Evolutionary conservation across 208 protist genomes (phyloP).

Genomic region (Acanthamoeba sp.): DNA sequence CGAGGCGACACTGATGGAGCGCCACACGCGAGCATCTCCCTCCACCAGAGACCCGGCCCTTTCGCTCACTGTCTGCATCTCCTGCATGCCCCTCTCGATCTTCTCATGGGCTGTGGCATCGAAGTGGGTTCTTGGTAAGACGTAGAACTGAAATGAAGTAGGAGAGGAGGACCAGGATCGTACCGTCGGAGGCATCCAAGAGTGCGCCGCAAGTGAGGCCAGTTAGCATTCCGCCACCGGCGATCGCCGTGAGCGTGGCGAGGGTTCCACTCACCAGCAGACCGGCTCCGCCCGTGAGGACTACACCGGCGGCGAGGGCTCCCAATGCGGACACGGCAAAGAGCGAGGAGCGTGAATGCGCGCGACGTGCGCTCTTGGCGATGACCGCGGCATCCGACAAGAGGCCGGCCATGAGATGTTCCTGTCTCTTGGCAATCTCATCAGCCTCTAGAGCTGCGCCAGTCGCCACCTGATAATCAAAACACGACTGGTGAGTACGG

Average conservation of each 20-base stretch:
- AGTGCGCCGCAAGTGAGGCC: constrained; percentile 6
- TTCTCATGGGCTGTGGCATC: neutral
- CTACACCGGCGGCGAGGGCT: constrained; percentile 24
- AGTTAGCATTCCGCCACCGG: constrained; percentile 45
- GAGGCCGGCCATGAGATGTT: constrained; percentile 27
- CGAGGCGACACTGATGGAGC: neutral
- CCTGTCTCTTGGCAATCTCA: constrained; percentile 11
- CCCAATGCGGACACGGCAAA: constrained; percentile 16
- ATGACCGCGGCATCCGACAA: neutral
- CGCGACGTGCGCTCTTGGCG: constrained; percentile 1
- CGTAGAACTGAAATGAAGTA: neutral
- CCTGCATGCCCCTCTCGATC: constrained; percentile 45
- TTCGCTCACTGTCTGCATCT: constrained; percentile 2
- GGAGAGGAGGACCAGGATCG: neutral
- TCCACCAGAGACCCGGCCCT: constrained; percentile 17
- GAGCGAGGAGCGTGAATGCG: neutral
- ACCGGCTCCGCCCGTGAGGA: constrained; percentile 21
- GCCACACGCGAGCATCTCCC: constrained; percentile 13
- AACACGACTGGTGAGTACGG: too few species aligned
- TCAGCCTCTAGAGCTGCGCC: neutral
- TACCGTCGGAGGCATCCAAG: constrained; percentile 51
- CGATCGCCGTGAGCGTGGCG: constrained; percentile 23
- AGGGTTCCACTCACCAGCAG: constrained; percentile 10
- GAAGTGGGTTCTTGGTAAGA: too few species aligned
- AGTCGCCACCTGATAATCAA: neutral